Evolutionary conservation across 768 basidiomycete species (phyloP).

Genomic region (Leccinum longicurvipes): DNA sequence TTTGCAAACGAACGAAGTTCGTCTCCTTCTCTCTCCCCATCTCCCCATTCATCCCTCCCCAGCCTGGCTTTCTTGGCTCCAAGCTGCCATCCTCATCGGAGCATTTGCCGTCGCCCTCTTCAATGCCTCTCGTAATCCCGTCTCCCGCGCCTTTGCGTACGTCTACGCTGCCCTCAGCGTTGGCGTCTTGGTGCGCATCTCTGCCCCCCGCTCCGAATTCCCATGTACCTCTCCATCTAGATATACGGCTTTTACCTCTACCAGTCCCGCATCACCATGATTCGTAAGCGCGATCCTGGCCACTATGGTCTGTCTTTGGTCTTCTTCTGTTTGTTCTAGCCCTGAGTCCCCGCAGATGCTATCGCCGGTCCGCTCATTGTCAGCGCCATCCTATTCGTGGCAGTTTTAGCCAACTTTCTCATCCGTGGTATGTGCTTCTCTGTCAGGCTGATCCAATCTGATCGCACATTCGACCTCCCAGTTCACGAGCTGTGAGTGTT

Average conservation of each 20-base stretch:
- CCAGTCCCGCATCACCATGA: slow-evolving; percentile 86
- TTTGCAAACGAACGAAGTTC: slow-evolving; percentile 93
- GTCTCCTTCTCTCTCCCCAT: slow-evolving; percentile 17
- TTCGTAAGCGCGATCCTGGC: slow-evolving; percentile 82
- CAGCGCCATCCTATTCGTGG: slow-evolving; percentile 79
- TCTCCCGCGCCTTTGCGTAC: slow-evolving; percentile 78
- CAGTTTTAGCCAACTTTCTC: slow-evolving; percentile 84
- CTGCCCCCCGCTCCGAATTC: neutral
- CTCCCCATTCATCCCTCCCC: slow-evolving; percentile 3
- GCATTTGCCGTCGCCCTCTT: slow-evolving; percentile 85
- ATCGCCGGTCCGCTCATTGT: slow-evolving; percentile 81
- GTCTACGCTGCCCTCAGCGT: slow-evolving; percentile 79
- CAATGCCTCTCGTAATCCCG: slow-evolving; percentile 66
- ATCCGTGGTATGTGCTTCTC: slow-evolving; percentile 63
- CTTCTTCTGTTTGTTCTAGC: neutral
- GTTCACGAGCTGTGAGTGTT: slow-evolving; percentile 58
- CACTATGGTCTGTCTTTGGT: slow-evolving; percentile 67
- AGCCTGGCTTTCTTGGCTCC: slow-evolving; percentile 95
- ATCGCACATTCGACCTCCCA: slow-evolving; percentile 22
- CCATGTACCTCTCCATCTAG: slow-evolving; percentile 34
- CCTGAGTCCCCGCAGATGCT: slow-evolving; percentile 51
- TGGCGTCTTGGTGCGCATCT: slow-evolving; percentile 50
- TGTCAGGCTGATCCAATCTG: neutral
- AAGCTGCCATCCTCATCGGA: slow-evolving; percentile 78
- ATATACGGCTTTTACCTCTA: slow-evolving; percentile 85